Conservation (phyloP, 768 basidiomycete species). For the Chalciporus sphaerocephalus region DNA sequence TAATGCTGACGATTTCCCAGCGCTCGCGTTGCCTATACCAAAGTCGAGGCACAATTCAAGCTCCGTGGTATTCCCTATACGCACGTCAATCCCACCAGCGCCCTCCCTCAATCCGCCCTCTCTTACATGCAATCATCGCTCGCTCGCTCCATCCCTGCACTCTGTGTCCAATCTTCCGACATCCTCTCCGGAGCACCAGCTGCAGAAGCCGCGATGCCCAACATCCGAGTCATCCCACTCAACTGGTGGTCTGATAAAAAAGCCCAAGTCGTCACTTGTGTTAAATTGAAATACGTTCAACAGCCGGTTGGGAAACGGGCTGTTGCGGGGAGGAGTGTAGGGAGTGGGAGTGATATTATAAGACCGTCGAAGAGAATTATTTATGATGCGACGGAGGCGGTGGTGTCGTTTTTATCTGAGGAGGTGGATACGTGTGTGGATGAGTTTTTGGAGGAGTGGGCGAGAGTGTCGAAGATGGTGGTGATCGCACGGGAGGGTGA, state of each 20-base stretch:
- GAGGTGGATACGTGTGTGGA: constrained; percentile 86
- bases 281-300: constrained; percentile 87
- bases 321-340: constrained; percentile 47
- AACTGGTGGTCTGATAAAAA: constrained; percentile 89
- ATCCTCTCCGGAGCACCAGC: constrained; percentile 81
- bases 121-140: constrained; percentile 66
- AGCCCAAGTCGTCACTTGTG: constrained; percentile 81
- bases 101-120: constrained; percentile 41
- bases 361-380: constrained; percentile 85
- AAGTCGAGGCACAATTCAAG: constrained; percentile 85
- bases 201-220: constrained; percentile 89
- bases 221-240: constrained; percentile 81
- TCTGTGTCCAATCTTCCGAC: constrained; percentile 78
- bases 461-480: constrained; percentile 87
- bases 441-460: constrained; percentile 91
- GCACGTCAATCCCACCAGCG: constrained; percentile 59
- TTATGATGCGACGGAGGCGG: constrained; percentile 83
- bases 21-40: constrained; percentile 86
- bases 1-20: constrained; percentile 38
- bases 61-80: constrained; percentile 72
- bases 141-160: constrained; percentile 72
- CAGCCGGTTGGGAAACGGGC: constrained; percentile 73
- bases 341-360: constrained; percentile 52
- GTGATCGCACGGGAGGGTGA: constrained; percentile 86
- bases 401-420: constrained; percentile 85